phyloP scores from a whole-genome alignment of 441 rosid species.

The Omphalea diandra region DNA sequence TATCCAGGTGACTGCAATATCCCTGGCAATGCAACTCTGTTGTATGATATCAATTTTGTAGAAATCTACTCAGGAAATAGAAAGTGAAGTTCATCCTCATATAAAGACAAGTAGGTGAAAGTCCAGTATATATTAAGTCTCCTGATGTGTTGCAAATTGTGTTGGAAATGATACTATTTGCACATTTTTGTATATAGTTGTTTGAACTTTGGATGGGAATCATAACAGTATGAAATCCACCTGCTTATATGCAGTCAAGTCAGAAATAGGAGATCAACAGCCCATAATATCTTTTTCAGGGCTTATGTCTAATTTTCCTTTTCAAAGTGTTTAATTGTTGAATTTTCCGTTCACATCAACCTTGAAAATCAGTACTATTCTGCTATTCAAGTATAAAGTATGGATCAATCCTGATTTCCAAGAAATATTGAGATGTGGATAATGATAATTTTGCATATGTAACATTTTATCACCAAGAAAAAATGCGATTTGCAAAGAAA shows the following conservation, averaged over 20 bases:
- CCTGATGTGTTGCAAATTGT: constrained; percentile 13
- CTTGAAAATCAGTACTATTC: neutral
- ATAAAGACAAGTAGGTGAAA: constrained; percentile 4
- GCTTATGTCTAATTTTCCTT: neutral
- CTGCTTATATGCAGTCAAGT: neutral
- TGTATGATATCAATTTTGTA: constrained; percentile 77
- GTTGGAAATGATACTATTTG: constrained; percentile 11
- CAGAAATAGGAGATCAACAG: neutral
- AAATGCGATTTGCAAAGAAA: neutral
- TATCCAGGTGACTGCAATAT: constrained; percentile 82
- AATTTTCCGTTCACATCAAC: neutral
- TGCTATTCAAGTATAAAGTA: neutral
- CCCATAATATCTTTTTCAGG: neutral
- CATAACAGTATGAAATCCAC: neutral
- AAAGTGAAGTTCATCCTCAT: constrained; percentile 36
- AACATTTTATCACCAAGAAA: too few relatives aligned
- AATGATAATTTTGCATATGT: neutral
- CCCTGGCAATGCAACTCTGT: constrained; percentile 88
- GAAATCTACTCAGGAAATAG: constrained; percentile 74
- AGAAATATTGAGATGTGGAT: neutral
- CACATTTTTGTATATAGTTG: constrained; percentile 5
- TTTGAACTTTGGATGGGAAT: constrained; percentile 1
- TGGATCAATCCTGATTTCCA: neutral
- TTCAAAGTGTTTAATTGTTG: neutral
- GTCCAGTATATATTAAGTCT: constrained; percentile 21